These are phyloP conservation scores for Ganoderma multipileum DNA, from an alignment of 1,284 basidiomycete species.

Conservation along the genomic window DNA sequence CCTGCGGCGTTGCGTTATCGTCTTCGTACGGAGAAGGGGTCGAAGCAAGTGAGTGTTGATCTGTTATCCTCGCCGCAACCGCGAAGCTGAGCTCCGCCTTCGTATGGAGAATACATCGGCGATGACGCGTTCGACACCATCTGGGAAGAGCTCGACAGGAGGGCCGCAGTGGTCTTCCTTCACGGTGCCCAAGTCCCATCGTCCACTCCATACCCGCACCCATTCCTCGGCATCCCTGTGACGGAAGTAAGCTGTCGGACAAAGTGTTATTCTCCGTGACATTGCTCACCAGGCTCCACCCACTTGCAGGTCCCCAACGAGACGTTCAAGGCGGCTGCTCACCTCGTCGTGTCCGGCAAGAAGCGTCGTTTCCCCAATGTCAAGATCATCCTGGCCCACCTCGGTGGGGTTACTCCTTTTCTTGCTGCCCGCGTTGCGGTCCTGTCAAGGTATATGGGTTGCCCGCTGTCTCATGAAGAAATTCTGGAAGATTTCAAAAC, in stretches of 20 bases:
- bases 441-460: conserved; percentile 72
- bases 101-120: conserved; percentile 63
- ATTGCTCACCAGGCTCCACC: background rate
- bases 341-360: conserved; percentile 73
- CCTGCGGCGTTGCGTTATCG: conserved; percentile 66
- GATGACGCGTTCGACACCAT: conserved; percentile 66
- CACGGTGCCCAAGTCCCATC: conserved; percentile 73
- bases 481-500: conserved; percentile 69
- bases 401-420: conserved; percentile 67
- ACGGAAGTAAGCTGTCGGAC: conserved; percentile 52
- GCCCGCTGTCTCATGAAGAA: conserved; percentile 59
- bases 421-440: conserved; percentile 71
- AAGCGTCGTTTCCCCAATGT: conserved; percentile 64
- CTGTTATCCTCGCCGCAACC: background rate
- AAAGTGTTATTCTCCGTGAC: background rate
- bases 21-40: conserved; percentile 63
- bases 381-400: conserved; percentile 71
- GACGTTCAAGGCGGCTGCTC: conserved; percentile 79
- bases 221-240: conserved; percentile 68
- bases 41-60: conserved; percentile 36
- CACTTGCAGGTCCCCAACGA: conserved; percentile 70
- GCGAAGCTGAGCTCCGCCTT: background rate
- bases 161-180: conserved; percentile 66
- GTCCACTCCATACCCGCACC: conserved; percentile 66
- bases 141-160: conserved; percentile 68